Evolutionary conservation across 345 rosid species (phyloP).

Genomic region (thale cress (Arabidopsis thaliana)): DNA sequence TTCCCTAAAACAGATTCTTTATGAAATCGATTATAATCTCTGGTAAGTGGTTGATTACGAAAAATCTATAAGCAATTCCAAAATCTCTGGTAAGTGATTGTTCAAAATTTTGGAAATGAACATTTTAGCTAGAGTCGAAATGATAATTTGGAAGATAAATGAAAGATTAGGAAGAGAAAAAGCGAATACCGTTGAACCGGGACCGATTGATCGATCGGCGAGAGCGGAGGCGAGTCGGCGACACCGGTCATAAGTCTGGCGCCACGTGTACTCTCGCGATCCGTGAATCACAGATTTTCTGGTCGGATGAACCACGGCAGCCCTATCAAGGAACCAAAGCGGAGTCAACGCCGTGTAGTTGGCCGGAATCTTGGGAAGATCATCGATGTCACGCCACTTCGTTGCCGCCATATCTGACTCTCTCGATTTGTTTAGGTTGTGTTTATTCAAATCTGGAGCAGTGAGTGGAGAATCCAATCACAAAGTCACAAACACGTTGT

Average conservation of each 20-base stretch:
- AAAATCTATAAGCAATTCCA: background rate
- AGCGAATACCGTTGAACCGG: constrained; percentile 68
- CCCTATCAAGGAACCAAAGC: constrained; percentile 82
- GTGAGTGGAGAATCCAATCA: constrained; percentile 18
- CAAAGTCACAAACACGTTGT: constrained; percentile 29
- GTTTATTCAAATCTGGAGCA: constrained; percentile 1
- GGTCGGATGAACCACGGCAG: constrained; percentile 77
- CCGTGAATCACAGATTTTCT: constrained; percentile 73
- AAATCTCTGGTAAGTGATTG: background rate
- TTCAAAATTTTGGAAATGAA: background rate
- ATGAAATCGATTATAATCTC: constrained; percentile 14
- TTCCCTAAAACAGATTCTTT: background rate
- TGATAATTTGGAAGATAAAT: background rate
- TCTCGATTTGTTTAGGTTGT: background rate
- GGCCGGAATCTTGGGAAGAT: constrained; percentile 78
- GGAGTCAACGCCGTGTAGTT: constrained; percentile 91
- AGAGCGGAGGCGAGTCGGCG: constrained; percentile 91
- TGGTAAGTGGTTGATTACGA: background rate
- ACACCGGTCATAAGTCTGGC: constrained; percentile 75
- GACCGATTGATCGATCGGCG: constrained; percentile 61
- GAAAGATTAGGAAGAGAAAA: background rate
- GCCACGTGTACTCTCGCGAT: constrained; percentile 76
- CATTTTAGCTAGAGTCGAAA: constrained; percentile 19
- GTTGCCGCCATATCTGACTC: constrained; percentile 15
- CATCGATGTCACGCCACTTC: constrained; percentile 71